Evolutionary conservation across 129 eudicot species (phyloP), one percentile per base, ranked within the genome.

Genomic region (Chrysanthemum seticuspe): DNA sequence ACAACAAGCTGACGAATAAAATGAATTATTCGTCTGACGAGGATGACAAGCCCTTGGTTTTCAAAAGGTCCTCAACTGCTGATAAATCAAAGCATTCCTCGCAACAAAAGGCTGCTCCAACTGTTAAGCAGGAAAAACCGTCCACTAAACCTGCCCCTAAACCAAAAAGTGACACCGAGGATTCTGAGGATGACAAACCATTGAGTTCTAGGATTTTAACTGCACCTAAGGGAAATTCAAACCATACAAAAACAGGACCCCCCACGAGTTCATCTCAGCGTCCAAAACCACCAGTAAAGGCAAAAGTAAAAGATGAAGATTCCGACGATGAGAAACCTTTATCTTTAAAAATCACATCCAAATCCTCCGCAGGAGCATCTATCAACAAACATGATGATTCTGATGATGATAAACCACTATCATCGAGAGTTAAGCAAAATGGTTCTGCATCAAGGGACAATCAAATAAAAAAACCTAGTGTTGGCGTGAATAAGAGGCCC

Each of bases 101-200:
- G 34, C 87, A 79, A 78, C 74, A 45, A 44, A 78, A 65, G 68
- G 34, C 74, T 45, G 2, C 78, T 72, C 34, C 73, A 14, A 31
- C 53, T 13, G 31, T 61, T 61, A 76, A 29, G 54, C 74, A 48
- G 68, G 75, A 18, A 16, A 68, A 21, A 70, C 83, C 84, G 15
- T 76, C 54, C 5, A 0, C 25, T 55, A 84, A 73, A 70, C 75
- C 84, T 74, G 56, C 74, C 62, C 70, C 53, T 51, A 75, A 71
- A 71, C 80, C 50, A 57, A 67, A 67, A 9, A 74, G 72, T 23
- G 88, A 83, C 5, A 81, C 87, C 0, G 96, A 86, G 74, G 96
- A 86, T 80, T 89, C 94, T 4, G 98, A 87, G 40, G 98, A 93
- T 84, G 89, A 87, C 56, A 82, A 78, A 80, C 97, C 96, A 31